Evolutionary conservation across 371 early-diverging fungal genomes (phyloP).

Genomic region (Rhizopus sp.): DNA sequence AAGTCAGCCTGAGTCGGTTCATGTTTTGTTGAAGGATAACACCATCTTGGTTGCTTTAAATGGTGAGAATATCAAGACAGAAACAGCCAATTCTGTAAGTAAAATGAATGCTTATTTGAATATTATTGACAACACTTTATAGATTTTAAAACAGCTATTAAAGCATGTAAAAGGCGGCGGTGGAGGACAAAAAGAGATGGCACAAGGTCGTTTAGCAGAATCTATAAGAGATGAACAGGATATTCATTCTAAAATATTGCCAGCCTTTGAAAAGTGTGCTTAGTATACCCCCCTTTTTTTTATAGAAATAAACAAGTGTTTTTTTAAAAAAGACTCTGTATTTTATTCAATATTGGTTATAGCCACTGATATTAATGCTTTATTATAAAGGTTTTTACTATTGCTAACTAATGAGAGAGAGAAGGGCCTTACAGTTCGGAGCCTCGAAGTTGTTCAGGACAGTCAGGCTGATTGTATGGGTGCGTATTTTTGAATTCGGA

Average conservation of each 20-base stretch:
- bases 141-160: slow-evolving; percentile 48
- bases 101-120: neutral
- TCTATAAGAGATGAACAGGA: slow-evolving; percentile 18
- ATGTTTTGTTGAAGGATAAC: slow-evolving; percentile 56
- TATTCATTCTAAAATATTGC: slow-evolving; percentile 32
- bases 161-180: slow-evolving; percentile 48
- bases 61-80: slow-evolving; percentile 31
- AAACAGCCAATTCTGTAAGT: slow-evolving; percentile 56
- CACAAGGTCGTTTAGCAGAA: slow-evolving; percentile 44
- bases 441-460: slow-evolving; percentile 52
- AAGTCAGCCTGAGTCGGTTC: slow-evolving; percentile 40
- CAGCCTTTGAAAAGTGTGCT: slow-evolving; percentile 27
- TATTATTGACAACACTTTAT: neutral
- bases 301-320: neutral
- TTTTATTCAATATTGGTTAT: too few species aligned
- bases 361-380: too few species aligned
- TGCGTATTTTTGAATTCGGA: slow-evolving; percentile 72
- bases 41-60: slow-evolving; percentile 54
- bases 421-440: slow-evolving; percentile 8
- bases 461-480: slow-evolving; percentile 76
- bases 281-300: slow-evolving; percentile 6
- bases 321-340: neutral
- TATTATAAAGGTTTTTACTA: too few species aligned
- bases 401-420: too few species aligned
- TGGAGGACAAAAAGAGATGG: slow-evolving; percentile 51